Conservation (phyloP, 164 flowering plant species). For the Magnolia officinalis region DNA sequence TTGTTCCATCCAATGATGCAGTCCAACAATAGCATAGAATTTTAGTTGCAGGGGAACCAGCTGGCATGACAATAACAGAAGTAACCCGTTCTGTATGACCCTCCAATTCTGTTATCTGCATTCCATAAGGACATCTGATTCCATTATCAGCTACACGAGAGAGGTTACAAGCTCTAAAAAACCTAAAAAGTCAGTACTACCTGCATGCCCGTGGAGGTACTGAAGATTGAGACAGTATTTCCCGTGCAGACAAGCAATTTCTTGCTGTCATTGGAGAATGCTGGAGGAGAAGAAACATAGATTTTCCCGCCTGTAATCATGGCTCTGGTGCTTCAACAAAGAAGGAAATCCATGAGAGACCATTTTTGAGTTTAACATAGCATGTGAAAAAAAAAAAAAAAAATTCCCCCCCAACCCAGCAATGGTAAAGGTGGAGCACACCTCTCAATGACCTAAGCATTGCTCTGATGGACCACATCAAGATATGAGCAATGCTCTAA, state of each 20-base stretch:
- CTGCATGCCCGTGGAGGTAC: constrained; percentile 75
- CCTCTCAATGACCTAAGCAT: too few species aligned
- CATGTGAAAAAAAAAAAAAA: too few species aligned
- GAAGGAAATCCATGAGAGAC: background rate
- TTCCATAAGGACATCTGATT: background rate
- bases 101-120: constrained; percentile 63
- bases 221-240: constrained; percentile 70
- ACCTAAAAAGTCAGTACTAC: constrained; percentile 21
- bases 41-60: constrained; percentile 40
- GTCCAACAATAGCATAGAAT: constrained; percentile 81
- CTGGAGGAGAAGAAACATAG: constrained; percentile 65
- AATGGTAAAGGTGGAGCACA: too few species aligned
- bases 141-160: background rate
- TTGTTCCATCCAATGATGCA: constrained; percentile 84
- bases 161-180: background rate
- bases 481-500: too few species aligned
- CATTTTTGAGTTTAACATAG: background rate
- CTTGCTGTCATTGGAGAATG: constrained; percentile 82
- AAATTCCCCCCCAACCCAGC: too few species aligned
- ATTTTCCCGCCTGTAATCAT: constrained; percentile 81
- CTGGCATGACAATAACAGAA: constrained; percentile 69
- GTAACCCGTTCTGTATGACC: constrained; percentile 78
- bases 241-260: constrained; percentile 76
- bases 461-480: too few species aligned
- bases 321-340: background rate